Percentiles rank a stretch among this genome's conserved stretches.
Conservation (phyloP, 129 eudicot species). For the Helichrysum umbraculigerum region DNA sequence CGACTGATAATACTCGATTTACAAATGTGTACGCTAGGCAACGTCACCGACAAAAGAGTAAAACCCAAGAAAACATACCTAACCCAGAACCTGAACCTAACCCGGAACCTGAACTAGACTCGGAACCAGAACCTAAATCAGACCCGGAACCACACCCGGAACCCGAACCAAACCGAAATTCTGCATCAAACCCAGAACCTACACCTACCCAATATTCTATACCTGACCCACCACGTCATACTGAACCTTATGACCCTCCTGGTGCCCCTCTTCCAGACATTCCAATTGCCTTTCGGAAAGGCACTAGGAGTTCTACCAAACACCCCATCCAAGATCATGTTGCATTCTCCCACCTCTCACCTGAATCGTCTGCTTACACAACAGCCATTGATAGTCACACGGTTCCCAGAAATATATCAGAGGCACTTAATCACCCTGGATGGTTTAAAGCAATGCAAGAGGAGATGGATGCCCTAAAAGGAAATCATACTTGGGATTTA, state of each 20-base stretch:
- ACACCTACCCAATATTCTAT: background rate
- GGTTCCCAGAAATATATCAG: too few species aligned
- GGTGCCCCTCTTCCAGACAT: background rate
- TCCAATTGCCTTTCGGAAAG: background rate
- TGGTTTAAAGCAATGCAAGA: background rate
- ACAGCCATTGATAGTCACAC: too few species aligned
- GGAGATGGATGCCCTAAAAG: background rate
- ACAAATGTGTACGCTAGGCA: background rate
- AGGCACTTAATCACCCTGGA: background rate
- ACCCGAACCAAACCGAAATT: too few species aligned
- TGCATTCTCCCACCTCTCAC: too few species aligned
- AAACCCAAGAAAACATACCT: background rate
- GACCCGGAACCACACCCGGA: too few species aligned
- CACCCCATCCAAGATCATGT: too few species aligned
- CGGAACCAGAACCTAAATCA: background rate
- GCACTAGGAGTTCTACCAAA: too few species aligned
- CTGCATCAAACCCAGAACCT: too few species aligned
- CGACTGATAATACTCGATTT: background rate
- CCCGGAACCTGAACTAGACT: background rate
- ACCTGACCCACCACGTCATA: background rate
- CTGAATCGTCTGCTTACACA: background rate
- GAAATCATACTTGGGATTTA: background rate
- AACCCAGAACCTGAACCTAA: background rate
- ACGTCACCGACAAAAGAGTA: background rate
- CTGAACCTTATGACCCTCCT: background rate